Percentiles rank a stretch among this genome's conserved stretches.
Evolutionary conservation across 2,329 filamentous ascomycete genomes (phyloP).

Genomic region (Cercospora sp.): DNA sequence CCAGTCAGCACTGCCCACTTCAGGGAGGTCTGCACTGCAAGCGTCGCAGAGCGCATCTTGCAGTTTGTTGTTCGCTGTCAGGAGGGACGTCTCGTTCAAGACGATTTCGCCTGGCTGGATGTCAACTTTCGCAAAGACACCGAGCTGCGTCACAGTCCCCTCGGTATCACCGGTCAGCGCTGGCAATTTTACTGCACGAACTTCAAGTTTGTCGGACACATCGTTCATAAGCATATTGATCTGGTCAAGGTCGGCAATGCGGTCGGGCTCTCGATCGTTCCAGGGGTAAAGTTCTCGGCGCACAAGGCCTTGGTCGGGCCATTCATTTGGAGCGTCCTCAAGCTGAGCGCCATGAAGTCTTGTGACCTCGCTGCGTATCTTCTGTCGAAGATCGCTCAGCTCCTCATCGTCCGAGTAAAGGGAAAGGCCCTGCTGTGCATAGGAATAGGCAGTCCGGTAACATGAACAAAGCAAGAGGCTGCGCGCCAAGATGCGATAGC

Average conservation of each 20-base stretch:
- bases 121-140: conserved; percentile 83
- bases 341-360: conserved; percentile 24
- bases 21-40: conserved; percentile 72
- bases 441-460: conserved; percentile 64
- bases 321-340: conserved; percentile 39
- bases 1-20: conserved; percentile 31
- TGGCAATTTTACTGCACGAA: conserved; percentile 74
- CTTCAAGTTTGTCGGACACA: conserved; percentile 79
- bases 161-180: conserved; percentile 52
- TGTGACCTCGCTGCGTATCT: conserved; percentile 46
- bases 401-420: conserved; percentile 58
- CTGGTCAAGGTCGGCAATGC: conserved; percentile 59
- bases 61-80: conserved; percentile 85
- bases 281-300: conserved; percentile 66
- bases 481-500: conserved; percentile 43
- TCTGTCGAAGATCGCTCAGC: conserved; percentile 55
- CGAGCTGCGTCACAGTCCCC: conserved; percentile 68
- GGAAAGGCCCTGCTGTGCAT: conserved; percentile 63
- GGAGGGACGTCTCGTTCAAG: conserved; percentile 76
- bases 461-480: conserved; percentile 63
- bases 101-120: conserved; percentile 75
- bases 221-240: conserved; percentile 69
- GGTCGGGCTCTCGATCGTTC: conserved; percentile 62
- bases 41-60: conserved; percentile 89
- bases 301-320: conserved; percentile 70